A percentile compares a stretch with the other conserved stretches of the same genome.
These are phyloP conservation scores for Phytophthora vignae DNA, from an alignment of 352 stramenopile species.

Conservation along the genomic window DNA sequence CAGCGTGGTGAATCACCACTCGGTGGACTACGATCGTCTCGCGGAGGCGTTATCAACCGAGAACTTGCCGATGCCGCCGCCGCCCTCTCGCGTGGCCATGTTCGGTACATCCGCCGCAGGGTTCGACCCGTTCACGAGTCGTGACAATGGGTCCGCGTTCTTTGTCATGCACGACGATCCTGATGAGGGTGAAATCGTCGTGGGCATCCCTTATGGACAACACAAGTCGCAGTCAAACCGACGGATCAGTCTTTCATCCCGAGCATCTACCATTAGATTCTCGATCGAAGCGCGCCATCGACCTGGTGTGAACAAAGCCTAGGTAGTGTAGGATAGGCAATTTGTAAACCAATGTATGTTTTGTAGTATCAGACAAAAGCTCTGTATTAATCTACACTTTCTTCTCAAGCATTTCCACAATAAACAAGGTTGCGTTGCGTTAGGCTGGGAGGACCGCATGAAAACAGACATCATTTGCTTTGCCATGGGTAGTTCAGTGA, in stretches of 20 bases:
- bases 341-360: too few species aligned
- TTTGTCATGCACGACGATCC: conserved; percentile 63
- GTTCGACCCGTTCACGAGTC: conserved; percentile 60
- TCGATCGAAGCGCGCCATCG: background rate
- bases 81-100: conserved; percentile 70
- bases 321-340: background rate
- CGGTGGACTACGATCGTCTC: conserved; percentile 61
- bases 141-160: conserved; percentile 51
- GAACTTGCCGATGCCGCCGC: conserved; percentile 52
- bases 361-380: too few species aligned
- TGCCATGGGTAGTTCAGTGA: too few species aligned
- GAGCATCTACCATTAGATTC: background rate
- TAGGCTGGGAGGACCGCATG: too few species aligned
- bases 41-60: conserved; percentile 44
- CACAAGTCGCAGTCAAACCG: background rate
- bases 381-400: too few species aligned
- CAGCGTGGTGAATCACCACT: conserved; percentile 75
- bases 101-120: conserved; percentile 58
- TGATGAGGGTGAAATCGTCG: conserved; percentile 42
- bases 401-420: too few species aligned
- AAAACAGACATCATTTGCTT: too few species aligned
- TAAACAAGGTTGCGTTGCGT: too few species aligned
- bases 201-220: conserved; percentile 14
- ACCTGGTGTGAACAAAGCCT: background rate
- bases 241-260: background rate